Conservation (phyloP, 371 early-diverging fungal species). For the Apophysomyces trapeziformis region DNA sequence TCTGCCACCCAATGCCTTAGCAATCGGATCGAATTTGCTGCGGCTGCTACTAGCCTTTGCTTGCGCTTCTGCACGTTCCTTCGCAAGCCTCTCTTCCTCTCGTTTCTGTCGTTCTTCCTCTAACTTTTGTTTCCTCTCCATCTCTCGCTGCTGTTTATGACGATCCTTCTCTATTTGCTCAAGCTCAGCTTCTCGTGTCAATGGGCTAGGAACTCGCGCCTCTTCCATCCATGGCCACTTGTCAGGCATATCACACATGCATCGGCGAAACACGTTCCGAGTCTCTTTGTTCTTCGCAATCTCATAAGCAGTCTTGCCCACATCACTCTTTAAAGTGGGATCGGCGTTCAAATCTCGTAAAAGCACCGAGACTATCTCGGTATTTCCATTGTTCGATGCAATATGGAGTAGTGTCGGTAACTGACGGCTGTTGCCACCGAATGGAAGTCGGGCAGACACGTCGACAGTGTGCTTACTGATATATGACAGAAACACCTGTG, state of each 20-base stretch:
- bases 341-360: constrained; percentile 75
- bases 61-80: constrained; percentile 45
- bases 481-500: constrained; percentile 43
- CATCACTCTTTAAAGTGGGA: constrained; percentile 70
- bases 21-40: constrained; percentile 21
- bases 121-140: constrained; percentile 40
- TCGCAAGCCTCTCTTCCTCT: constrained; percentile 19
- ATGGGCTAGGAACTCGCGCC: constrained; percentile 76
- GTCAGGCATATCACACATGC: constrained; percentile 66
- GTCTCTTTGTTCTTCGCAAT: constrained; percentile 75
- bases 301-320: constrained; percentile 80
- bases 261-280: constrained; percentile 80
- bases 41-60: constrained; percentile 18
- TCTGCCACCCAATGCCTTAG: constrained; percentile 24
- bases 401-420: constrained; percentile 74
- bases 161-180: constrained; percentile 65
- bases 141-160: constrained; percentile 59
- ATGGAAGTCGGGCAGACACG: constrained; percentile 42
- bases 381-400: constrained; percentile 61
- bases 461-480: constrained; percentile 50
- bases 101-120: constrained; percentile 19
- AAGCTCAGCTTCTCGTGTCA: constrained; percentile 77
- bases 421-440: neutral
- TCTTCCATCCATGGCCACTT: constrained; percentile 69
- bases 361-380: constrained; percentile 62